Conservation (phyloP, 345 rosid genomes). For the Hypericum androsaemum region DNA sequence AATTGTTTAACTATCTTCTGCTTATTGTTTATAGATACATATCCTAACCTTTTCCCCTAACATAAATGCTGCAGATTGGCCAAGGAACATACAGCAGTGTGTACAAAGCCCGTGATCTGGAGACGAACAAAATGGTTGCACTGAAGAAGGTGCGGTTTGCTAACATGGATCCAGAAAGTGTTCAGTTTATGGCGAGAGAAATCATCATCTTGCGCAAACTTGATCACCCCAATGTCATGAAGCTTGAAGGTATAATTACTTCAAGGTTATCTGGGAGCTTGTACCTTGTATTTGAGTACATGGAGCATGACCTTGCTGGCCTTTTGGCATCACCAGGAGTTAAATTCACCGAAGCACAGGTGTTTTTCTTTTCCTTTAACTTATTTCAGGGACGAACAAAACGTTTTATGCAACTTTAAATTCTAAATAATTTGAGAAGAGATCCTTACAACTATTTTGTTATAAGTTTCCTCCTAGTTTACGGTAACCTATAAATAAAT, state of each 20-base stretch:
- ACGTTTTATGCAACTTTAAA: too few species aligned
- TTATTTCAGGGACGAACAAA: too few species aligned
- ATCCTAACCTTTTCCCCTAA: not conserved
- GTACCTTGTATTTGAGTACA: slow-evolving; percentile 57
- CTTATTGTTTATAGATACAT: not conserved
- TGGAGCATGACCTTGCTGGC: slow-evolving; percentile 71
- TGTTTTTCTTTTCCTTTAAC: slow-evolving; percentile 10
- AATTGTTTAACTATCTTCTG: not conserved
- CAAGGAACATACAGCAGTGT: slow-evolving; percentile 79
- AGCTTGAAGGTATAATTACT: slow-evolving; percentile 65
- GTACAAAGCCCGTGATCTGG: slow-evolving; percentile 58
- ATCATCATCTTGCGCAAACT: slow-evolving; percentile 52
- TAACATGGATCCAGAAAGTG: slow-evolving; percentile 64
- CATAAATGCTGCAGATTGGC: slow-evolving; percentile 38
- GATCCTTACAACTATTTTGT: too few species aligned
- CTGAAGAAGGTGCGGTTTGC: slow-evolving; percentile 68
- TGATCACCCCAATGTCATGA: slow-evolving; percentile 67
- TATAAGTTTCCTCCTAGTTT: too few species aligned
- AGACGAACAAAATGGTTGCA: slow-evolving; percentile 55
- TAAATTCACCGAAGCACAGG: slow-evolving; percentile 59
- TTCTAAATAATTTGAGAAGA: too few species aligned
- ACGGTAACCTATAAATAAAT: too few species aligned
- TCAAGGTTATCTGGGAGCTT: slow-evolving; percentile 54
- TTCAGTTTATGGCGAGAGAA: slow-evolving; percentile 69
- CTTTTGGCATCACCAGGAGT: slow-evolving; percentile 41